Evolutionary conservation across 805 yeast species (phyloP), one percentile per base, ranked within the genome.

Genomic region (Jamesozyma gamospora): DNA sequence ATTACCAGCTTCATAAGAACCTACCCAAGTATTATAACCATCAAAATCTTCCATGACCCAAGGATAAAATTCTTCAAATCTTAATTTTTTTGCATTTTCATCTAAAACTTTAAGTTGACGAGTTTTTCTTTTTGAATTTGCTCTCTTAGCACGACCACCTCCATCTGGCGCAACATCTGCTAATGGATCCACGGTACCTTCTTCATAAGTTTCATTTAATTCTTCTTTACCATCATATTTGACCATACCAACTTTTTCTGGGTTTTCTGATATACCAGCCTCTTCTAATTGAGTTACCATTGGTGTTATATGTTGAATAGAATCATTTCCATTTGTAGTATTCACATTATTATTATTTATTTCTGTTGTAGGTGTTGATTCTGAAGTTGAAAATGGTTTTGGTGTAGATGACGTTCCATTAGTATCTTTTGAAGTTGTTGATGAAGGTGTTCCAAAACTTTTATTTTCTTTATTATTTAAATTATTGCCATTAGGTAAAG

Each of bases 41-140:
- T 87, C 96, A 59, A 83, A 90, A 63, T 92, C 98, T 64, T 92
- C 98, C 70, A 92, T 67, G 14, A 92, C 95, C 98, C 98, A 92
- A 0, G 98, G 98, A 53, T 84, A 90, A 59, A 81, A 85, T 63
- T 92, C 98, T 64, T 92, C 98, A 57, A 90, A 92, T 56, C 97
- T 71, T 46, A 92, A 67, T 55, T 77, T 81, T 46, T 90, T 73
- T 44, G 85, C 88, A 8, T 75, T 75, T 51, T 88, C 97, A 53
- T 86, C 86, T 57, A 85, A 76, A 21, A 80, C 74, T 49, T 74
- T 78, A 15, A 86, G 75, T 60, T 88, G 95, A 52, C 88, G 74
- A 2, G 96, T 87, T 58, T 87, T 87, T 48, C 83, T 74, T 56
- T 80, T 82, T 65, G 43, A 74, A 58, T 71, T 73, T 42, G 75